A percentile compares a stretch with the other conserved stretches of the same genome.
phyloP scores from a whole-genome alignment of 768 basidiomycete genomes.

The Russula lepida region DNA sequence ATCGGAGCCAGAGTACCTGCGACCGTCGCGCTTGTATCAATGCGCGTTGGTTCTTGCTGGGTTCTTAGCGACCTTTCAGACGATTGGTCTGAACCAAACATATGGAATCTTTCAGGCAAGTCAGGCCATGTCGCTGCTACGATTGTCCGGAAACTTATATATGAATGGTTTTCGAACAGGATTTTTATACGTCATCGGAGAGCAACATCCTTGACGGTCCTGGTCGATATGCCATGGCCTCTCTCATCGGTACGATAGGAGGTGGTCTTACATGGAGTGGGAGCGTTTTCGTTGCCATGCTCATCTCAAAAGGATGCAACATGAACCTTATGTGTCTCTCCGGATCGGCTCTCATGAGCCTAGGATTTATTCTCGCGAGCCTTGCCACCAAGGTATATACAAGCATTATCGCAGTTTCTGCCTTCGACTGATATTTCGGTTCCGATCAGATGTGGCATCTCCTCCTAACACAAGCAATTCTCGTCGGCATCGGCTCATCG shows the following conservation, averaged over 20 bases:
- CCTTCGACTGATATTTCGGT: background rate
- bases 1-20: background rate
- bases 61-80: constrained; percentile 39
- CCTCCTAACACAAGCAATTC: constrained; percentile 34
- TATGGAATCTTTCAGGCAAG: constrained; percentile 38
- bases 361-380: constrained; percentile 36
- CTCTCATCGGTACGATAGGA: constrained; percentile 37
- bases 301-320: constrained; percentile 30
- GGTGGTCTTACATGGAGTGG: constrained; percentile 41
- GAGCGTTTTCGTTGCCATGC: constrained; percentile 36
- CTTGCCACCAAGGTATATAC: constrained; percentile 30
- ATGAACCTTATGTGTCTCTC: constrained; percentile 30
- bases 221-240: constrained; percentile 34
- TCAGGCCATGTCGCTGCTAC: background rate
- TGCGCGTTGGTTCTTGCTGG: constrained; percentile 32
- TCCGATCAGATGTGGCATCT: constrained; percentile 35
- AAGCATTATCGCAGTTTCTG: background rate
- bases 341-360: constrained; percentile 35
- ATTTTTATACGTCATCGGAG: constrained; percentile 35
- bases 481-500: constrained; percentile 37
- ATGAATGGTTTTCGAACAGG: constrained; percentile 24
- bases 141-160: background rate
- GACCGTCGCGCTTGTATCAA: constrained; percentile 32
- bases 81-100: constrained; percentile 37
- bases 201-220: constrained; percentile 31